phyloP scores from a whole-genome alignment of 1,284 basidiomycete species.

The Malassezia vespertilionis region DNA sequence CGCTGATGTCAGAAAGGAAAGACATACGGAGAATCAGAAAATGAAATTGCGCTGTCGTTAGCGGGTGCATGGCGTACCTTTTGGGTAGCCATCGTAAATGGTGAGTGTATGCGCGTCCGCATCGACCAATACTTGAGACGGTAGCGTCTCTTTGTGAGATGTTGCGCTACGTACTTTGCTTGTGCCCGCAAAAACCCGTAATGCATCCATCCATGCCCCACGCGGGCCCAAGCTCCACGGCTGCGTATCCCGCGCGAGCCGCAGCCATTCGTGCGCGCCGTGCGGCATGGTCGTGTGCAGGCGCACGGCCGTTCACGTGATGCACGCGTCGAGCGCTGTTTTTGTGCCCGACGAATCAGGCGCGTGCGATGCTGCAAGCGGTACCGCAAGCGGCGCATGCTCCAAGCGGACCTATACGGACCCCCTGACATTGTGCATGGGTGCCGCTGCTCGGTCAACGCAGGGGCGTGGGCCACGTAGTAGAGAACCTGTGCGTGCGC shows the following conservation, averaged over 20 bases:
- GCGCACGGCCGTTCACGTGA: constrained; percentile 4
- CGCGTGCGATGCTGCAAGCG: too few relatives aligned
- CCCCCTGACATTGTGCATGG: too few relatives aligned
- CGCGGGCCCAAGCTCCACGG: constrained; percentile 10
- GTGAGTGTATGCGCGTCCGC: constrained; percentile 56
- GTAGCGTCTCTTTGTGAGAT: neutral
- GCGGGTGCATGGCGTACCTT: constrained; percentile 42
- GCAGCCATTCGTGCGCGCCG: constrained; percentile 1
- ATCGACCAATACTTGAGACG: constrained; percentile 55
- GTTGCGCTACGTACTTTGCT: neutral
- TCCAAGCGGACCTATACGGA: too few relatives aligned
- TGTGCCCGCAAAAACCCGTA: constrained; percentile 1
- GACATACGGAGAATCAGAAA: constrained; percentile 1
- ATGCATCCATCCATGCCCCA: constrained; percentile 2
- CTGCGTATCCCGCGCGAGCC: constrained; percentile 6
- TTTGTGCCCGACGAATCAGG: neutral
- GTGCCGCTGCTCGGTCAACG: too few relatives aligned
- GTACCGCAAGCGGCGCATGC: too few relatives aligned
- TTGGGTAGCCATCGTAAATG: constrained; percentile 74
- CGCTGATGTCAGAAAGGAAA: too few relatives aligned
- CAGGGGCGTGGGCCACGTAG: too few relatives aligned
- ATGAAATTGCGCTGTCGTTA: constrained; percentile 7
- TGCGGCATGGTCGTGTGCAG: neutral
- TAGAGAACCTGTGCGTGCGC: too few relatives aligned
- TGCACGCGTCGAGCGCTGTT: neutral